Base-by-base conservation (phyloP, 768 basidiomycete species). In the Xerocomus spinulosus region DNA sequence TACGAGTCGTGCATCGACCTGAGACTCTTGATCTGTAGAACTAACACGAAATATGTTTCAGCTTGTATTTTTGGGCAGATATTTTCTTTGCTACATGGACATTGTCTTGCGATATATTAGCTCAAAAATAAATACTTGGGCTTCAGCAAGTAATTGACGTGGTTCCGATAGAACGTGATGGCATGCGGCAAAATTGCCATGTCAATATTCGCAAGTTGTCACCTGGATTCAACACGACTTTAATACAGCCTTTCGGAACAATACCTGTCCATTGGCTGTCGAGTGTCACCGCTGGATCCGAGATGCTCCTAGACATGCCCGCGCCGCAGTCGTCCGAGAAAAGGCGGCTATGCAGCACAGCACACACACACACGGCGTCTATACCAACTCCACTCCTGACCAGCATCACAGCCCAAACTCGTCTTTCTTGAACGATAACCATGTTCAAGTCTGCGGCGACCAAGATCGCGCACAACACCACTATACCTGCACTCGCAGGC, bases 401-500 rank as follows among this genome's bases (percentile, higher is more conserved):
- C 46, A 26, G 5, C 35, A 36, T 23, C 42, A 36, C 38, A 9
- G n/a, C 33, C 33, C 25, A 44, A 9, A 28, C 47, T 28, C 20
- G 44, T 24, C 28, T 42, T 25, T 25, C 51, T 23, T 40, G 49
- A 41, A 46, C 44, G 32, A 59, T 44, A 32, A 51, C 46, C 48
- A 91, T 91, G 88, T 87, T 91, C 74, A 85, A 76, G 69, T 75
- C 74, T 14, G 85, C 84, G 26, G 85, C 86, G 56, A 81, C 84
- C 30, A 90, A 83, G 68, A 79, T 95, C 64, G 92, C 92, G 2
- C 92, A 95, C 67, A 92, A 91, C 60, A 83, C 90, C 2, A 86
- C 88, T 4, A 71, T 93, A 6, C 86, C 92, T 35, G 73, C 81
- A 0, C 67, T 90, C 9, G 70, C 73, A 15, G 78, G 79, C 1